These are phyloP conservation scores for Nidularia pulvinata DNA, from an alignment of 768 basidiomycete genomes.

Conservation along the genomic window DNA sequence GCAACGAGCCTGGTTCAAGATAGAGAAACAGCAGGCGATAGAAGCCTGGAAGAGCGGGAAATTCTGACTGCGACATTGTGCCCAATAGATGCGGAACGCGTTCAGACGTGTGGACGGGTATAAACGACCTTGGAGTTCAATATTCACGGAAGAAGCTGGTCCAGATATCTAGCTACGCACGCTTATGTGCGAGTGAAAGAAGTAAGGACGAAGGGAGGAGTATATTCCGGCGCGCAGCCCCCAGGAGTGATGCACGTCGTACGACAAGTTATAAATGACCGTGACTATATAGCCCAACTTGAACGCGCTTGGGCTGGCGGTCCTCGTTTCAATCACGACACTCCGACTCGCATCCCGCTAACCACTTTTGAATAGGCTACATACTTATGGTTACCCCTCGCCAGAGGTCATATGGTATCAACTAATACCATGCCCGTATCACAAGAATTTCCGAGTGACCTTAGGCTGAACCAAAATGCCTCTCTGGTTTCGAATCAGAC, in stretches of 20 bases:
- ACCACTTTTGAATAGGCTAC: no score
- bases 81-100: slow-evolving; percentile 7
- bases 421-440: background rate
- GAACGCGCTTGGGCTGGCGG: no score
- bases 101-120: background rate
- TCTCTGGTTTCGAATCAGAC: background rate
- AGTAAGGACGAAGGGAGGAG: background rate
- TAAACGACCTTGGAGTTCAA: background rate
- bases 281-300: no score
- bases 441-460: background rate
- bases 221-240: background rate
- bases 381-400: no score
- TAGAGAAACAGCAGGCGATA: slow-evolving; percentile 58
- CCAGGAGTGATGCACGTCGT: no score
- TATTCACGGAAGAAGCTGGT: background rate
- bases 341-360: background rate
- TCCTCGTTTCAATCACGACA: no score
- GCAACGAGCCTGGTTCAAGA: slow-evolving; percentile 49
- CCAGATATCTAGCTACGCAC: no score
- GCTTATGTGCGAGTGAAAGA: background rate
- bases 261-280: no score
- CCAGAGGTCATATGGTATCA: background rate
- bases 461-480: background rate
- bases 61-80: slow-evolving; percentile 12
- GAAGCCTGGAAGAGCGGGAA: slow-evolving; percentile 55